Evolutionary conservation across 2,329 filamentous ascomycete species (phyloP).

Genomic region (Didymella exigua): DNA sequence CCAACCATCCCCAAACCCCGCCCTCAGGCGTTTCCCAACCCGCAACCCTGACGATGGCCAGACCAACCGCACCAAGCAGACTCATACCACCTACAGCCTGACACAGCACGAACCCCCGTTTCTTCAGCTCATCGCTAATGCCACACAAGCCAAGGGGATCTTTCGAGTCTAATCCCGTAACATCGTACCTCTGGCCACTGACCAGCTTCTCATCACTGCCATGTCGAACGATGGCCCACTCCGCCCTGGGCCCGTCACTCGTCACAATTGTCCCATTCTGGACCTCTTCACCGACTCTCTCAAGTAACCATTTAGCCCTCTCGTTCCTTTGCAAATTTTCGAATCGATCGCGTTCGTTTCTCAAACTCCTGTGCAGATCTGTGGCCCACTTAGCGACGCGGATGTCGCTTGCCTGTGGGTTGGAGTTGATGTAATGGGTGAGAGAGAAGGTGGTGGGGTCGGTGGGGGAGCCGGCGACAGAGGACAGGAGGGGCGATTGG

Average conservation of each 20-base stretch:
- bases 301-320: constrained; percentile 71
- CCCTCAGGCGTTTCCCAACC: constrained; percentile 38
- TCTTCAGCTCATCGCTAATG: constrained; percentile 69
- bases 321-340: constrained; percentile 66
- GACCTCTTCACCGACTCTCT: constrained; percentile 71
- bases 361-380: constrained; percentile 76
- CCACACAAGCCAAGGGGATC: constrained; percentile 82
- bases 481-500: constrained; percentile 44
- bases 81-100: constrained; percentile 77
- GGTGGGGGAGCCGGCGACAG: constrained; percentile 39
- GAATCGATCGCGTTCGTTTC: constrained; percentile 73
- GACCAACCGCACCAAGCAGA: constrained; percentile 72
- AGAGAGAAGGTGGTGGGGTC: constrained; percentile 45
- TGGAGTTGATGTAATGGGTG: constrained; percentile 56
- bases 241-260: constrained; percentile 33
- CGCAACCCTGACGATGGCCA: constrained; percentile 52
- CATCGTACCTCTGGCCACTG: constrained; percentile 28
- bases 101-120: constrained; percentile 69
- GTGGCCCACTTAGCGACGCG: constrained; percentile 81
- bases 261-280: constrained; percentile 38
- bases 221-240: constrained; percentile 44
- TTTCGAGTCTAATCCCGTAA: constrained; percentile 59
- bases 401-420: constrained; percentile 69
- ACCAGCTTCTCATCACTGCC: constrained; percentile 34
- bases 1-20: constrained; percentile 37